Evolutionary conservation across 768 basidiomycete species (phyloP), one percentile per base, ranked within the genome.

Genomic region (Termitomyces heimii): DNA sequence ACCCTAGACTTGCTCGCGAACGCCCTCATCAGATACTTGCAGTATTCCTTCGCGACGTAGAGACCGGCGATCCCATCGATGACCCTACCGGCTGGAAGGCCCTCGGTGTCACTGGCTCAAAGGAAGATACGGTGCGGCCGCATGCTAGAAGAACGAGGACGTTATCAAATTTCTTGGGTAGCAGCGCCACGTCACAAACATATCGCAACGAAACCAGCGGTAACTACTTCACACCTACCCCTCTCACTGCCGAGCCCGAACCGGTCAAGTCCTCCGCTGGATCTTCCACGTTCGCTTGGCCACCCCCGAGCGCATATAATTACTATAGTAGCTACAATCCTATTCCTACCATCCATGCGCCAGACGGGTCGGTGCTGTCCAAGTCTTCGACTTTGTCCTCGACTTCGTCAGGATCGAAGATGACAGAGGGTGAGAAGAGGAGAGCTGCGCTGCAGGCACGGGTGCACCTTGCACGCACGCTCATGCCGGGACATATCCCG

Each of bases 21-120:
- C 76, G 84, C 12, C 83, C 88, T 0, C 62, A 74, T 4, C 89
- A 91, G 65, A 79, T 98, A 37, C 72, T 86, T 4, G 92, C 77
- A 3, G 82, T 98, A 35, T 92, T 92, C 71, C 84, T 98, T 43
- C 82, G 96, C 22, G 90, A 96, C 63, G 89, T 86, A 14, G 75
- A 77, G 44, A 61, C 69, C 3, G 67, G 62, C 13, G 72, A 74
- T 3, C 70, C 77, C 0, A 70, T 89, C 6, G 78, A 80, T 2
- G 87, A 91, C 61, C 88, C 89, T 0, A 89, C 82, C 0, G 89
- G 88, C 14, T 69, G 64, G 72, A 73, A 68, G 34, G 67, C 68
- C 9, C 61, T 73, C 32, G 70, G 66, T 28, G 64, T 67, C 13
- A 60, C 71, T 31, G 67, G 67, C 6, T 65, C 68, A 7, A 42